A percentile compares a stretch with the other conserved stretches of the same genome.
These are phyloP conservation scores for Apiotrichum veenhuisii DNA, from an alignment of 1,284 basidiomycete genomes.

Conservation along the genomic window DNA sequence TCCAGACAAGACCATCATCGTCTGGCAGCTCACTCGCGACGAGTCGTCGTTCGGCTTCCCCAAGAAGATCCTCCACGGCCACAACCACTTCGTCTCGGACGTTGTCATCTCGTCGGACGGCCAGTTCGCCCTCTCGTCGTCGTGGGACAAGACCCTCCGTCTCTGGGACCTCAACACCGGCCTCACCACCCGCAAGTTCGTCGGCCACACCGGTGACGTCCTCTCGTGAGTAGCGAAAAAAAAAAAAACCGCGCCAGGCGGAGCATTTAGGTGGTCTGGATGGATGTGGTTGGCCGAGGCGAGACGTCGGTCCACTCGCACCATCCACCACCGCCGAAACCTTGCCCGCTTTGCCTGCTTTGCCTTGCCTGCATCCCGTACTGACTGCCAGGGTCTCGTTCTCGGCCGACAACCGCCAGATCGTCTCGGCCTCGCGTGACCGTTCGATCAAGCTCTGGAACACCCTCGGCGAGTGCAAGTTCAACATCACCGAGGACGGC, in stretches of 20 bases:
- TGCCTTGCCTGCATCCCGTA: neutral
- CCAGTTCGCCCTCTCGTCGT: constrained; percentile 98
- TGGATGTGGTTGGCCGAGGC: neutral
- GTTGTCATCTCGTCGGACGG: constrained; percentile 98
- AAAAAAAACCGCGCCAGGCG: neutral
- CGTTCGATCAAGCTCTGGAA: constrained; percentile 99
- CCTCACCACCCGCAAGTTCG: constrained; percentile 88
- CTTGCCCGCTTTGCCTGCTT: neutral
- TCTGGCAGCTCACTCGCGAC: constrained; percentile 97
- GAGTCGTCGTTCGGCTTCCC: constrained; percentile 86
- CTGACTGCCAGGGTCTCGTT: constrained; percentile 66
- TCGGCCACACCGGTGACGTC: constrained; percentile 97
- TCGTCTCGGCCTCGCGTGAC: constrained; percentile 97
- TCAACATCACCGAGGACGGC: constrained; percentile 98
- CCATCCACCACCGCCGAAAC: neutral
- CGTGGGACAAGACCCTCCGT: constrained; percentile 99
- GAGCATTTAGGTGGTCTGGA: neutral
- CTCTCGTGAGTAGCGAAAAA: constrained; percentile 58
- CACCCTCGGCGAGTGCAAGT: constrained; percentile 99
- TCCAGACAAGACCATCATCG: constrained; percentile 99
- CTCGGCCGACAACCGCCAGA: constrained; percentile 96
- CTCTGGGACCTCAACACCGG: constrained; percentile 99
- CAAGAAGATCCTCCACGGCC: constrained; percentile 95
- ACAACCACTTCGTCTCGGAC: constrained; percentile 99
- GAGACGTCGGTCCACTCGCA: neutral